Conservation (phyloP, 345 rosid genomes). For the Populus nigra region DNA sequence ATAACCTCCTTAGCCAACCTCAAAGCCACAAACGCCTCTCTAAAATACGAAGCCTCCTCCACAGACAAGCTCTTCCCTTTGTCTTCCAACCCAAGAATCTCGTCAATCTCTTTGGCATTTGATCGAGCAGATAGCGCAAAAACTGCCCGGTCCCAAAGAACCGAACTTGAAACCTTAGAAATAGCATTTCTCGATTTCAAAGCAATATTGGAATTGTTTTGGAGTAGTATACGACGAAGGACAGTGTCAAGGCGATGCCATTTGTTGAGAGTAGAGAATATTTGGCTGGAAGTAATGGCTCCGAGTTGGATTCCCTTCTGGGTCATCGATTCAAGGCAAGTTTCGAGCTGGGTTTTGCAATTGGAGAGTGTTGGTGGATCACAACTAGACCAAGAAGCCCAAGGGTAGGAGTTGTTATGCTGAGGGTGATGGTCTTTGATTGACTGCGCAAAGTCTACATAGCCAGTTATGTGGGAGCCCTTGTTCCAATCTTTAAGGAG, state of each 20-base stretch:
- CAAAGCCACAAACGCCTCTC: slow-evolving; percentile 67
- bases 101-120: slow-evolving; percentile 73
- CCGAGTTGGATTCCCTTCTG: slow-evolving; percentile 68
- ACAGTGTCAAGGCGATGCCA: slow-evolving; percentile 71
- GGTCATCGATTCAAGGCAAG: slow-evolving; percentile 84
- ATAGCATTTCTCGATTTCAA: slow-evolving; percentile 32
- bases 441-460: slow-evolving; percentile 82
- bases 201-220: slow-evolving; percentile 14
- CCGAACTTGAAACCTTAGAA: slow-evolving; percentile 53
- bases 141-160: slow-evolving; percentile 75
- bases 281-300: slow-evolving; percentile 66
- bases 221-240: slow-evolving; percentile 49
- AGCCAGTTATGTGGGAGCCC: slow-evolving; percentile 84
- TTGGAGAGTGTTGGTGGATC: slow-evolving; percentile 54
- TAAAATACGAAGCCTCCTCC: slow-evolving; percentile 76
- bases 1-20: slow-evolving; percentile 84
- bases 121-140: slow-evolving; percentile 63
- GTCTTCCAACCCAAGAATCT: slow-evolving; percentile 48
- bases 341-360: slow-evolving; percentile 78
- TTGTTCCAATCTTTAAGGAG: slow-evolving; percentile 76
- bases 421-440: slow-evolving; percentile 73
- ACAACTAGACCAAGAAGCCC: slow-evolving; percentile 83
- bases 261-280: slow-evolving; percentile 72
- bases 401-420: slow-evolving; percentile 63
- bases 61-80: slow-evolving; percentile 54